Base-by-base conservation (phyloP, 148 eudicot genomes). In the Persicaria tinctoria region DNA sequence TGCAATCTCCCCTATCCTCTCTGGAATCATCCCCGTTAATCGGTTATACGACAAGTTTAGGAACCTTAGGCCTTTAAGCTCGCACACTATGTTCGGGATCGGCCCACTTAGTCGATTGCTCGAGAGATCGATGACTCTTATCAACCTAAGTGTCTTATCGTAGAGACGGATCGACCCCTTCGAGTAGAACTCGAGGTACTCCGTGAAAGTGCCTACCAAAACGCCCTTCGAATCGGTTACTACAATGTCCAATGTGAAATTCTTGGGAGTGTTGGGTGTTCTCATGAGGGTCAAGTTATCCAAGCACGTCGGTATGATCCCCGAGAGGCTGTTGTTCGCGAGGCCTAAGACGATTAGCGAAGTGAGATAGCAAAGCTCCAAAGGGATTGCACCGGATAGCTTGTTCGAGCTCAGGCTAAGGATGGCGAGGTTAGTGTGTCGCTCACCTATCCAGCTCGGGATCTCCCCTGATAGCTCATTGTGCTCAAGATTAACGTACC, bases 21-120 rank as follows among this genome's bases (percentile, higher is more conserved):
- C 51, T 0, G 85, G 84, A 17, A 86, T 82, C 11, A 4, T 72
- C 17, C 89, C 89, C 6, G n/a, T 62, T 27, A 82, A 51, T n/a
- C 77, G 74, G 75, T 86, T 86, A 51, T 47, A 44, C 0, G 89
- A 82, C 41, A 84, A 70, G 68, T 86, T 82, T 32, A 84, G 62
- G 3, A 75, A 68, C 14, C 70, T 51, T 41, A 82, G 48, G 46
- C 51, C 50, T 17, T 20, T 8, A 4, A 86, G 70, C 20, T 32
- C n/a, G 1, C 79, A 72, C 7, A 83, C 16, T 5, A 55, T 64
- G 23, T 46, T n/a, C 1, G 83, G 89, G 2, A 83, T 79, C 9
- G 73, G 59, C 38, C 88, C 83, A 0, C 47, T 54, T 38, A 81
- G 69, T 8, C 46, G 32, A 32, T 81, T 83, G 12, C 71, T 50